Base-by-base conservation (phyloP, 1,139 yeast species). In the Scheffersomyces titani region DNA sequence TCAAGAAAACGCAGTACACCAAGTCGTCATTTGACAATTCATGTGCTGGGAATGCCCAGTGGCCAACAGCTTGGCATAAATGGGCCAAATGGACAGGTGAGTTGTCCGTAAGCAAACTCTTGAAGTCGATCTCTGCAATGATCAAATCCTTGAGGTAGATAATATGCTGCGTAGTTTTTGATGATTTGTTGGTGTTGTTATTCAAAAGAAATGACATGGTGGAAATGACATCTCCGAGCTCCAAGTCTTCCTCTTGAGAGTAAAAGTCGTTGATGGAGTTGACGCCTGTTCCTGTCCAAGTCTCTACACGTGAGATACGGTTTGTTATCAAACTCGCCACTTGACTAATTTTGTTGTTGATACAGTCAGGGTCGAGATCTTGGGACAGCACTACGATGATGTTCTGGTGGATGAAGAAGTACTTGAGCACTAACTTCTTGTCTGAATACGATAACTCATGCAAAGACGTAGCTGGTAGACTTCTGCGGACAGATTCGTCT, bases 11-110 rank as follows among this genome's bases (percentile, higher is more conserved):
- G 65, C 90, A 84, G 65, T 82, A 83, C 6, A 87, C 76, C 64
- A 89, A 79, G 68, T 90, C 96, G 68, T 88, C 91, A 66, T 82
- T 81, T n/a, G 82, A 67, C 52, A 88, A 73, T 64, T 84, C 85
- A 69, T 88, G 92, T 1, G 93, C 91, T 19, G 88, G 87, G 67
- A 89, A 89, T 55, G 84, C 83, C 83, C 83, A 80, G 61, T 74
- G 78, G 21, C 83, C 83, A 6, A 80, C 80, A 49, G 72, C 65
- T 59, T 74, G 75, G 54, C 69, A 62, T 19, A 70, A 59, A 16
- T 50, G 56, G 6, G 62, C 55, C 50, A 76, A 66, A 59, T 75
- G 78, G 13, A 58, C 40, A 7, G 68, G 61, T 1, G 69, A 57
- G 59, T 67, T 63, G 53, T 74, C 62, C 6, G 68, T 60, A 54